phyloP scores from a whole-genome alignment of 495 filamentous ascomycete genomes.

The Neurospora cerealis region DNA sequence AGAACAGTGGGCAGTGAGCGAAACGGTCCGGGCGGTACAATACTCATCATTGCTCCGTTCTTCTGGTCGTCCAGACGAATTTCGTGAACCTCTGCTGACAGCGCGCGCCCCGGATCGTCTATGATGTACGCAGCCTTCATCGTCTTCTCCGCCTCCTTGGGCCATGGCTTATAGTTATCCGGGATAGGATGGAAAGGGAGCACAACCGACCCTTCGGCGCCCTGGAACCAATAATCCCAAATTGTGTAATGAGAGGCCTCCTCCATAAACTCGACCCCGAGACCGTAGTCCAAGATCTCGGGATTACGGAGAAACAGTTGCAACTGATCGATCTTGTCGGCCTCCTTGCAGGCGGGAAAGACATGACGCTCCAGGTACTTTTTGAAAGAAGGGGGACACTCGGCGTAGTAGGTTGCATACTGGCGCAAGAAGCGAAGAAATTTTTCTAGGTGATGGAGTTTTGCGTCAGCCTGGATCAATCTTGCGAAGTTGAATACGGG shows the following conservation, averaged over 20 bases:
- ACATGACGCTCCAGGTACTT: constrained; percentile 5
- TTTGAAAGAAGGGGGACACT: constrained; percentile 6
- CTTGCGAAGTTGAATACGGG: background rate
- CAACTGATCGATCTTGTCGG: background rate
- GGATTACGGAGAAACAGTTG: constrained; percentile 1
- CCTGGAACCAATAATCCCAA: constrained; percentile 3
- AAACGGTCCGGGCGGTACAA: background rate
- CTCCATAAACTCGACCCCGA: background rate
- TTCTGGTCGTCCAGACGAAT: background rate
- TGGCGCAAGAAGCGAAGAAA: constrained; percentile 5
- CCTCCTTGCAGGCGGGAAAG: background rate
- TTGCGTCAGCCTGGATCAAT: background rate
- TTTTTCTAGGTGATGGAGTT: background rate
- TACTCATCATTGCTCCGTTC: background rate
- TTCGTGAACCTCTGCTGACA: background rate
- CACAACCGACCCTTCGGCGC: background rate
- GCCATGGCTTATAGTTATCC: background rate
- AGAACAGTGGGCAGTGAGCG: background rate
- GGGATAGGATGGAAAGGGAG: constrained; percentile 3
- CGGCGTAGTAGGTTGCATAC: constrained; percentile 4
- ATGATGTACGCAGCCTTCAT: background rate
- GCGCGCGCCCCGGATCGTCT: background rate
- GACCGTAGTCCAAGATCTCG: background rate
- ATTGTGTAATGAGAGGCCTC: background rate
- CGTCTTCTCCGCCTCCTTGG: background rate